phyloP scores from a whole-genome alignment of 176 grass and related monocot genomes.

The Zea luxurians region DNA sequence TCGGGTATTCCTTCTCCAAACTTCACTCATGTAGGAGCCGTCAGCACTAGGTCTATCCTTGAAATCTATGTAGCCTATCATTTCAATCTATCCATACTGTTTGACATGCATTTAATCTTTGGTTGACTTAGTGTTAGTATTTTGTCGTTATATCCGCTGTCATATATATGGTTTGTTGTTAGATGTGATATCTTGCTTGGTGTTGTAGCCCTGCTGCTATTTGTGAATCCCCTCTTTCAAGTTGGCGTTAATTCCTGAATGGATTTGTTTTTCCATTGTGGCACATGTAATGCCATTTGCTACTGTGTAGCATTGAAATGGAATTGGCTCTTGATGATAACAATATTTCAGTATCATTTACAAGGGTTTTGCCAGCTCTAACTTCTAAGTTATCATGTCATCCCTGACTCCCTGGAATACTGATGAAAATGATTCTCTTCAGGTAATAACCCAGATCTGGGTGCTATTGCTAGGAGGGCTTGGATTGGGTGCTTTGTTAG shows the following conservation, averaged over 20 bases:
- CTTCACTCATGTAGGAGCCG: no score
- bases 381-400: neutral
- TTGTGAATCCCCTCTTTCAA: neutral
- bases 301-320: neutral
- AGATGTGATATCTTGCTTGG: neutral
- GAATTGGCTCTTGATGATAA: neutral
- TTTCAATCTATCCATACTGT: neutral
- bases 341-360: neutral
- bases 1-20: no score
- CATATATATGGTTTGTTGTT: constrained; percentile 11
- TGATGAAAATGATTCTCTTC: constrained; percentile 34
- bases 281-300: neutral
- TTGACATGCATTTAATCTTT: neutral
- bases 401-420: constrained; percentile 19
- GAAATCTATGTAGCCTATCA: constrained; percentile 4
- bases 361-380: constrained; percentile 20
- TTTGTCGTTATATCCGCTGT: neutral
- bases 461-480: constrained; percentile 79
- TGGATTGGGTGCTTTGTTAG: constrained; percentile 84
- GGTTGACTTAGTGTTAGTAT: neutral
- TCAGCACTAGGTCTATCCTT: neutral
- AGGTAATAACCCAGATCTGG: constrained; percentile 99
- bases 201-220: neutral
- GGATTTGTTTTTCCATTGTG: neutral
- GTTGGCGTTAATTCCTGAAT: neutral